Conservation (phyloP, 805 yeast genomes). For the Metschnikowia kofuensis region DNA sequence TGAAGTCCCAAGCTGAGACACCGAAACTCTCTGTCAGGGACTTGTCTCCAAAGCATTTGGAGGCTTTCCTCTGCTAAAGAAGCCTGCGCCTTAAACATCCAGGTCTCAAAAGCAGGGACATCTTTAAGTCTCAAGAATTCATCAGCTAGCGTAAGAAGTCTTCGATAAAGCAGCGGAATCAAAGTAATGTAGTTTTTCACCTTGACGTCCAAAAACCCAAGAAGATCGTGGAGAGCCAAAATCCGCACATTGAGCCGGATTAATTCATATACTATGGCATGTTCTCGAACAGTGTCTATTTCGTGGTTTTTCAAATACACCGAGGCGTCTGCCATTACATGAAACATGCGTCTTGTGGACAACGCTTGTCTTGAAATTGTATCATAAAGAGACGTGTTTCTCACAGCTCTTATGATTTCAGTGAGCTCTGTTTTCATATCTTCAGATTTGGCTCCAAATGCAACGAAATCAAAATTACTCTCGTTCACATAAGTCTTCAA, state of each 20-base stretch:
- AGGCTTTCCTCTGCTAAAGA: background rate
- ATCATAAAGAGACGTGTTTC: background rate
- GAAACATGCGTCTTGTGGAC: background rate
- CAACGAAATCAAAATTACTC: background rate
- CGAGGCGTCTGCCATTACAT: background rate
- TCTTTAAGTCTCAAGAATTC: background rate
- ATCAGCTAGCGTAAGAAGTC: background rate
- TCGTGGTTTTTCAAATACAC: background rate
- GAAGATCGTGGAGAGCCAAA: background rate
- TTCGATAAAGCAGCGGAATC: background rate
- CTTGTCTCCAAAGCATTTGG: background rate
- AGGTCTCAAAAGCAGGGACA: background rate
- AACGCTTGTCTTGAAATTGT: background rate
- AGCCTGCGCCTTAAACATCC: background rate
- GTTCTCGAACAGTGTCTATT: background rate
- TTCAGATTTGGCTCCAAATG: background rate
- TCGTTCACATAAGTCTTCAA: background rate
- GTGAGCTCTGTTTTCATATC: background rate
- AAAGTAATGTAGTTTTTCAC: background rate
- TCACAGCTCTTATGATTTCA: background rate
- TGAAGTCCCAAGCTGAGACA: background rate
- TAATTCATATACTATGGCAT: background rate
- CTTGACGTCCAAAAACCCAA: background rate
- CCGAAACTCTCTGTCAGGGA: background rate
- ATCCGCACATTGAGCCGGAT: background rate